Evolutionary conservation across 1,284 basidiomycete species (phyloP).

Genomic region (Rhodofomes roseus): DNA sequence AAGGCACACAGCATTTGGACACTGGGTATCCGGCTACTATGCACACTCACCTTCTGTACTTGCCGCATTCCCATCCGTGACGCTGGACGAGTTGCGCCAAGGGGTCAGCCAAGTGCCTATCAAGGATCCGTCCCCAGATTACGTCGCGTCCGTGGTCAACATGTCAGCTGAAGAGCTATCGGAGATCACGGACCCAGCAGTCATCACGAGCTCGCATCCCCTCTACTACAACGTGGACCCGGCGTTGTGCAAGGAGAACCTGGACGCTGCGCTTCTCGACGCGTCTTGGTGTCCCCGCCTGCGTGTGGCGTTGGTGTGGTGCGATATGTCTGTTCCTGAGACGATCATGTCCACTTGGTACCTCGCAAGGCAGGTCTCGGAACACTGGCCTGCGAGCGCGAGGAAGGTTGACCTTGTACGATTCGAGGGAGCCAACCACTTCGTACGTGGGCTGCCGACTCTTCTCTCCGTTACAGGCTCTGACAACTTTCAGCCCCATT

Average conservation of each 20-base stretch:
- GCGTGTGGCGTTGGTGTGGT: not conserved
- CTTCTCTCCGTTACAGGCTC: not conserved
- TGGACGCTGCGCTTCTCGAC: not conserved
- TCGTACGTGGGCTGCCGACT: not conserved
- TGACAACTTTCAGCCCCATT: not conserved
- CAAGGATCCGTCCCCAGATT: not conserved
- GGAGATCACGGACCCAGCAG: not conserved
- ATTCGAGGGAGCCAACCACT: not conserved
- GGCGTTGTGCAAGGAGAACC: constrained; percentile 8
- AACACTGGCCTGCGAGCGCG: not conserved
- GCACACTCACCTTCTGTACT: constrained; percentile 3
- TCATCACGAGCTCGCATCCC: constrained; percentile 1
- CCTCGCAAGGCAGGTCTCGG: not conserved
- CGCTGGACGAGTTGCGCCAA: not conserved
- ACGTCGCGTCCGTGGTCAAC: not conserved
- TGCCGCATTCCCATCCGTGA: not conserved
- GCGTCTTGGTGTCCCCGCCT: not conserved
- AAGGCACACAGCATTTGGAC: not conserved
- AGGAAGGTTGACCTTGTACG: not conserved
- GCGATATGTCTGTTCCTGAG: constrained; percentile 1
- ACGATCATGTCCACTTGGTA: not conserved
- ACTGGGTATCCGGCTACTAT: constrained; percentile 9
- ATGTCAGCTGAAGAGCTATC: constrained; percentile 5
- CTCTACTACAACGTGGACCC: constrained; percentile 1
- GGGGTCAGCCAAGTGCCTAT: not conserved